phyloP scores from a whole-genome alignment of 2,329 filamentous ascomycete species.

The Purpureocillium takamizusanense region DNA sequence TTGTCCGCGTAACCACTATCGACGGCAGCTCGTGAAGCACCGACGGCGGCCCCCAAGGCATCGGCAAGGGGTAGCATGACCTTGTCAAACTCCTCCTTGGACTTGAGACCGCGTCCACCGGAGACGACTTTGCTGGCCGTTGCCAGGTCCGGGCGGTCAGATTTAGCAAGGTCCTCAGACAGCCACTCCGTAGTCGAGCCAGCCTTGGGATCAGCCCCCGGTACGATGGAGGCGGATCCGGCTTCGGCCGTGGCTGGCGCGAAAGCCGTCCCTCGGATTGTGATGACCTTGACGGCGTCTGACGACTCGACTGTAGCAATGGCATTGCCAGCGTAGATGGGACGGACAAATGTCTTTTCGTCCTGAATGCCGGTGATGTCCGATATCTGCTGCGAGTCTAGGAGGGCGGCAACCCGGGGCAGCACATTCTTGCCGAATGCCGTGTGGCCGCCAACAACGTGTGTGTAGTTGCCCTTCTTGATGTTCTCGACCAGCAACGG shows the following conservation, averaged over 20 bases:
- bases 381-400: constrained; percentile 89
- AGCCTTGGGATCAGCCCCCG: constrained; percentile 75
- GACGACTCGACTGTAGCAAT: constrained; percentile 91
- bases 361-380: constrained; percentile 81
- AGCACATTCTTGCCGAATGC: constrained; percentile 95
- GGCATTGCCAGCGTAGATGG: constrained; percentile 96
- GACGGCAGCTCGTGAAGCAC: constrained; percentile 88
- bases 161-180: constrained; percentile 86
- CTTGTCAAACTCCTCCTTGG: constrained; percentile 93
- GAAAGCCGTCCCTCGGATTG: constrained; percentile 89
- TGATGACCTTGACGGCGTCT: constrained; percentile 80
- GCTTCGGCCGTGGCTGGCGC: constrained; percentile 61
- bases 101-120: constrained; percentile 89
- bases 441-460: constrained; percentile 83
- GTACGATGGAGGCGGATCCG: constrained; percentile 68
- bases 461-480: constrained; percentile 89
- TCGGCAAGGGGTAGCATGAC: constrained; percentile 90
- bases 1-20: constrained; percentile 98
- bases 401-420: constrained; percentile 80
- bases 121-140: constrained; percentile 88
- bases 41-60: constrained; percentile 87
- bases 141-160: constrained; percentile 84
- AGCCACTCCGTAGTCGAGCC: constrained; percentile 76
- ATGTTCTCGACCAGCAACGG: constrained; percentile 91
- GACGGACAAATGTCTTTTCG: constrained; percentile 90